Percentiles rank a stretch among this genome's conserved stretches.
phyloP scores from a whole-genome alignment of 805 yeast species.

The Saccharomyces kudriavzevii region DNA sequence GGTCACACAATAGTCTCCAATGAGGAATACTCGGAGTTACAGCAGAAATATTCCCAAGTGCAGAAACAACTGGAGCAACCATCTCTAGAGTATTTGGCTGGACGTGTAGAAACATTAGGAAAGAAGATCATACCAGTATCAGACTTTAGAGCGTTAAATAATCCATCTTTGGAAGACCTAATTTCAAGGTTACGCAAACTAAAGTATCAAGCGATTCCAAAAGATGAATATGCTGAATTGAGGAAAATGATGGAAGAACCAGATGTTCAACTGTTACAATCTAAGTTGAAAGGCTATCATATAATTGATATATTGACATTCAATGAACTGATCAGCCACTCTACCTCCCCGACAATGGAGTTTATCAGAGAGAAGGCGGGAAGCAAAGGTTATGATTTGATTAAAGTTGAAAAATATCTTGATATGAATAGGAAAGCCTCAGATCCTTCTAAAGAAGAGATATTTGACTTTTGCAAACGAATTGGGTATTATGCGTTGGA shows the following conservation, averaged over 20 bases:
- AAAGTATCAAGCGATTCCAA: background rate
- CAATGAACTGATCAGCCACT: background rate
- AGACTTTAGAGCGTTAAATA: background rate
- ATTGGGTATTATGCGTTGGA: background rate
- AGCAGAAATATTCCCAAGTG: background rate
- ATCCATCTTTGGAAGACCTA: background rate
- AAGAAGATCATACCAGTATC: background rate
- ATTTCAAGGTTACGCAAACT: background rate
- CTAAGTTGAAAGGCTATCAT: conserved; percentile 7
- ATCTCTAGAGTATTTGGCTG: conserved; percentile 4
- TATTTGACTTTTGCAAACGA: background rate
- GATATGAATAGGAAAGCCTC: conserved; percentile 8
- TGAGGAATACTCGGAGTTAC: conserved; percentile 9
- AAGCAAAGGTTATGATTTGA: conserved; percentile 16
- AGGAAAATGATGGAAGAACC: conserved; percentile 7
- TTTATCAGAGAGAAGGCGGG: conserved; percentile 23
- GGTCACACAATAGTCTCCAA: conserved; percentile 18
- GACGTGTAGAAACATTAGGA: conserved; percentile 2
- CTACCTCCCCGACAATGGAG: conserved; percentile 15
- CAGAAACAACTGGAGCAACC: conserved; percentile 2
- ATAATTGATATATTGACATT: conserved; percentile 1
- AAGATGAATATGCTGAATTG: conserved; percentile 1
- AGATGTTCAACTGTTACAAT: conserved; percentile 6
- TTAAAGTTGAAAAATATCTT: conserved; percentile 11
- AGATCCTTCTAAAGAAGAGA: conserved; percentile 11